phyloP scores from a whole-genome alignment of 2,329 filamentous ascomycete species.

The Cytospora piceae region DNA sequence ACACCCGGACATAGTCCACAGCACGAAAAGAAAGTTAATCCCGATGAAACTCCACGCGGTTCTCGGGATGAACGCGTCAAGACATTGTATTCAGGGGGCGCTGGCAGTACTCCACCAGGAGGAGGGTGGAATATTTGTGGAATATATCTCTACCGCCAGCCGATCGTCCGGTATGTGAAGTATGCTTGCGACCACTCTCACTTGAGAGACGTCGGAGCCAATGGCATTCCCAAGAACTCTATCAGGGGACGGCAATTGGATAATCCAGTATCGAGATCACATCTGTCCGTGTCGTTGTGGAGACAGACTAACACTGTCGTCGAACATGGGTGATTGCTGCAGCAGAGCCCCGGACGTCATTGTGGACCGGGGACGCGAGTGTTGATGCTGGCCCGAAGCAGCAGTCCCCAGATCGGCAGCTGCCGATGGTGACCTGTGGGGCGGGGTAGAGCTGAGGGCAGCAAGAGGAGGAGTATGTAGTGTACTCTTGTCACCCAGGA shows the following conservation, averaged over 20 bases:
- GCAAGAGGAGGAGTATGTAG: too few species aligned
- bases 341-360: neutral
- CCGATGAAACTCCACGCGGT: neutral
- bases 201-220: neutral
- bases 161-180: neutral
- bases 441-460: neutral
- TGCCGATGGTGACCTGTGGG: neutral
- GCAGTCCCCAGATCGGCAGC: neutral
- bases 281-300: neutral
- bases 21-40: neutral
- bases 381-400: neutral
- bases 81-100: neutral
- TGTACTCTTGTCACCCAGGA: neutral
- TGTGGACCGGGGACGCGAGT: neutral
- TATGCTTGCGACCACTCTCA: too few species aligned
- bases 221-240: neutral
- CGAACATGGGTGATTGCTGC: neutral
- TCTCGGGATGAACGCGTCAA: neutral
- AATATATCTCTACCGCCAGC: conserved; percentile 18
- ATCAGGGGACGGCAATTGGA: neutral
- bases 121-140: conserved; percentile 4
- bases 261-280: neutral
- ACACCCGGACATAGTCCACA: neutral
- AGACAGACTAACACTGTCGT: neutral
- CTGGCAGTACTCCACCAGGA: too few species aligned